Base-by-base conservation (phyloP, 352 stramenopile genomes). In the Elongisporangium anandrum region DNA sequence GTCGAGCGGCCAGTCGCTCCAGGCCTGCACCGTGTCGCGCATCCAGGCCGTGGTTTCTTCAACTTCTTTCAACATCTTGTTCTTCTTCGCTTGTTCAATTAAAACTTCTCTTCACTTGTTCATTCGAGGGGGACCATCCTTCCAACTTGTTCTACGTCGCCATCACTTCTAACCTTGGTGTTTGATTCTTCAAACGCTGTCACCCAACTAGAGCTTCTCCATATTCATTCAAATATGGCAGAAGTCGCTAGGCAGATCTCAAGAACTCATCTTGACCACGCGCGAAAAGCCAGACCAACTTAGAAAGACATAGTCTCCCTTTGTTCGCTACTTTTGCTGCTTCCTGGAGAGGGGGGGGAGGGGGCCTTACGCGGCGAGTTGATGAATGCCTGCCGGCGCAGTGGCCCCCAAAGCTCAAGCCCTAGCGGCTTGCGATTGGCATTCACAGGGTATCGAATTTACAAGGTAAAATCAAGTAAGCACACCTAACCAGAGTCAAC, bases 271-370 rank as follows among this genome's bases (percentile, higher is more conserved):
- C 76, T 80, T 88, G 78, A 88, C 79, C 72, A 68, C 77, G 80
- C 68, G 76, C 59, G 65, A 75, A 85, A 79, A 87, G 77, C 75
- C 67, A 75, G 63, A 81, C 79, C 81, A 84, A 89, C 79, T 92
- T 92, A 92, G 81, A 92, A 92, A 92, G 81, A 88, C 81, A 92
- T 92, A 72, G 81, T 88, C 80, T 90, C 74, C 78, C 78, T 87
- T 79, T 63, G 77, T 82, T 56, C 75, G 73, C 75, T 88, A 71
- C 79, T 88, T 74, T 83, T 80, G 66, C 74, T 88, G 81, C 79
- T 77, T 79, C 70, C 72, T 84, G 72, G 77, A 73, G 66, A 68
- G 63, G 68, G 65, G 64, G 65, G 63, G 77, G 79, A 73, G 65
- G 73, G 75, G 81, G 77, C 77, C 77, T 75, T 70, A 79, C 63